Evolutionary conservation across 371 early-diverging fungal species (phyloP).

Genomic region (Umbelopsis sp.): DNA sequence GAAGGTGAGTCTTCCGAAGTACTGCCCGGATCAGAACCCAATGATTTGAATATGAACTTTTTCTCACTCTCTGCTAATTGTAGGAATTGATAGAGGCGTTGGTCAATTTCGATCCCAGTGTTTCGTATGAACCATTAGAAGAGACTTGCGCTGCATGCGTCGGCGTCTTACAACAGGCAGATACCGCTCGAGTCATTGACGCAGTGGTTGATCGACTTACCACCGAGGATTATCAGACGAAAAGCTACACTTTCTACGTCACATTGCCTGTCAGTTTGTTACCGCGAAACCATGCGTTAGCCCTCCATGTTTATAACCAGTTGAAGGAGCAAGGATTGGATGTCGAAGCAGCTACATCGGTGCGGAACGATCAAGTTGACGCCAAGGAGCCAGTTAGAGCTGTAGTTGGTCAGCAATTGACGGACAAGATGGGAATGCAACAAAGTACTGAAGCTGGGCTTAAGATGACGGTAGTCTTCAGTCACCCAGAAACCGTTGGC

Average conservation of each 20-base stretch:
- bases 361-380: slow-evolving; percentile 30
- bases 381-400: slow-evolving; percentile 56
- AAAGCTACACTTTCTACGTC: slow-evolving; percentile 46
- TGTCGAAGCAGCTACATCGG: slow-evolving; percentile 11
- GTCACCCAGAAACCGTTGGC: slow-evolving; percentile 58
- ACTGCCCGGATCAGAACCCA: not conserved
- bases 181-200: slow-evolving; percentile 31
- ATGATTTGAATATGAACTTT: not conserved
- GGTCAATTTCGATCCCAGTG: slow-evolving; percentile 8
- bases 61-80: not conserved
- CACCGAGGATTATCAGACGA: slow-evolving; percentile 41
- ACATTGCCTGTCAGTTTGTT: slow-evolving; percentile 58
- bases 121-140: not conserved
- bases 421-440: slow-evolving; percentile 29
- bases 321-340: slow-evolving; percentile 17
- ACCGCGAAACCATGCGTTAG: slow-evolving; percentile 52
- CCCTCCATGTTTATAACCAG: slow-evolving; percentile 35
- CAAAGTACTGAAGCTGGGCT: slow-evolving; percentile 44
- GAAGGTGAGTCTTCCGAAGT: slow-evolving; percentile 19
- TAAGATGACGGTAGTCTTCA: slow-evolving; percentile 59
- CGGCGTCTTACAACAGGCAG: slow-evolving; percentile 49
- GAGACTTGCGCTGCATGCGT: slow-evolving; percentile 50
- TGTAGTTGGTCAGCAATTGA: slow-evolving; percentile 41
- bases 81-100: slow-evolving; percentile 30
- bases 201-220: slow-evolving; percentile 31